Conservation (phyloP, 768 basidiomycete genomes). For the Rhodosporidiobolus odoratus region DNA sequence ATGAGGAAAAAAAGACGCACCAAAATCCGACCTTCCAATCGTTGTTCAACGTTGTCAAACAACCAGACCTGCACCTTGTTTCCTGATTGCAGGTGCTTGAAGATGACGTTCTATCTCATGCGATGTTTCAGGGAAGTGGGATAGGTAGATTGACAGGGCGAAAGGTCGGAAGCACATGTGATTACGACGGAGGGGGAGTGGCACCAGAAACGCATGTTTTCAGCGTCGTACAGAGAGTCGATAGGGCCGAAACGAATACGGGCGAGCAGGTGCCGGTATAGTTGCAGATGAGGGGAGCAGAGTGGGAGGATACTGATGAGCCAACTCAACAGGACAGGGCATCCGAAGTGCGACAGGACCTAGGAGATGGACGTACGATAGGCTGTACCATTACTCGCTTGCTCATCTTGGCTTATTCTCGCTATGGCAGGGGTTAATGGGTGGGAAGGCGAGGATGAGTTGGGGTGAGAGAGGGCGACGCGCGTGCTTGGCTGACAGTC, state of each 20-base stretch:
- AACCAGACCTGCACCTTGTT: constrained; percentile 63
- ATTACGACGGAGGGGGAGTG: no score
- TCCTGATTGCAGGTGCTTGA: constrained; percentile 85
- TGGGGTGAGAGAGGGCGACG: no score
- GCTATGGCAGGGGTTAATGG: no score
- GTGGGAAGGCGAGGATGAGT: no score
- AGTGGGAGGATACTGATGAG: no score
- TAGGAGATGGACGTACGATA: constrained; percentile 65
- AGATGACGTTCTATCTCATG: constrained; percentile 75
- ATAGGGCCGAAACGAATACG: no score
- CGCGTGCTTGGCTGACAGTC: no score
- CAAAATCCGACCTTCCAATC: constrained; percentile 91
- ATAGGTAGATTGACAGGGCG: neutral
- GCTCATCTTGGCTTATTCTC: constrained; percentile 15
- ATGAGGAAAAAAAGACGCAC: constrained; percentile 55
- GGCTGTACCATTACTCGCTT: constrained; percentile 98
- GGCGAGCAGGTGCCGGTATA: no score
- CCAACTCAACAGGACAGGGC: neutral
- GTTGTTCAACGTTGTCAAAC: constrained; percentile 93
- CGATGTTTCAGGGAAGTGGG: neutral
- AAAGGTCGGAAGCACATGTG: neutral
- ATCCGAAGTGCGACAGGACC: neutral
- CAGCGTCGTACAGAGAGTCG: no score
- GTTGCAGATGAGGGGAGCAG: neutral
- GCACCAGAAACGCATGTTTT: no score